phyloP scores from a whole-genome alignment of 257 asterid genomes.

The Coffea eugenioides region DNA sequence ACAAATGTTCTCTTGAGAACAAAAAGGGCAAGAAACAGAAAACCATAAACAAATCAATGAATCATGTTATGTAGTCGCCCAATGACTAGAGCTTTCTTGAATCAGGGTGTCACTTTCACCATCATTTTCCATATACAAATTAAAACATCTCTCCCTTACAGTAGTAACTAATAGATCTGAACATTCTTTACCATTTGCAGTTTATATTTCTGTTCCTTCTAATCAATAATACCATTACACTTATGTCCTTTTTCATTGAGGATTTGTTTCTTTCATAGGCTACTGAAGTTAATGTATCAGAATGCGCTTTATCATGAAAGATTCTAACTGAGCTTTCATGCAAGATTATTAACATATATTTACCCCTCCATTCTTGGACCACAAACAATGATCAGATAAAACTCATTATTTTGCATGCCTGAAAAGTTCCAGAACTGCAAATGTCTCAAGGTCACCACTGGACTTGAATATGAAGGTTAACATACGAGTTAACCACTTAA shows the following conservation, averaged over 20 bases:
- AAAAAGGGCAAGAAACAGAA: background rate
- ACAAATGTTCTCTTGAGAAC: background rate
- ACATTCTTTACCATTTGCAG: background rate
- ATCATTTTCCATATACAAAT: background rate
- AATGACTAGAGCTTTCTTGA: background rate
- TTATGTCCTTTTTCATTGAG: background rate
- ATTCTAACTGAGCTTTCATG: background rate
- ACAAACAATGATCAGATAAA: background rate
- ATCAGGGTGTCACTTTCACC: background rate
- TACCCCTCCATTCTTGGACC: background rate
- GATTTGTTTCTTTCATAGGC: background rate
- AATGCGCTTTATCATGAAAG: background rate
- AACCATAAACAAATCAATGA: background rate
- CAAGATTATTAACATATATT: background rate
- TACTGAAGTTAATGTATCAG: background rate
- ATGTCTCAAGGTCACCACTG: too few relatives aligned
- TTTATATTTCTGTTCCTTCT: background rate
- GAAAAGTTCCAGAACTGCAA: too few relatives aligned
- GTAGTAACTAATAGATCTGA: background rate
- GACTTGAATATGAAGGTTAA: too few relatives aligned
- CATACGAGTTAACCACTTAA: too few relatives aligned
- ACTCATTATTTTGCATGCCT: too few relatives aligned
- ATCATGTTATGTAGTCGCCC: background rate
- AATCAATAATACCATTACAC: background rate
- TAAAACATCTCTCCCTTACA: background rate